Evolutionary conservation across 768 basidiomycete genomes (phyloP), one percentile per base, ranked within the genome.

Genomic region (Leccinum variicolor): DNA sequence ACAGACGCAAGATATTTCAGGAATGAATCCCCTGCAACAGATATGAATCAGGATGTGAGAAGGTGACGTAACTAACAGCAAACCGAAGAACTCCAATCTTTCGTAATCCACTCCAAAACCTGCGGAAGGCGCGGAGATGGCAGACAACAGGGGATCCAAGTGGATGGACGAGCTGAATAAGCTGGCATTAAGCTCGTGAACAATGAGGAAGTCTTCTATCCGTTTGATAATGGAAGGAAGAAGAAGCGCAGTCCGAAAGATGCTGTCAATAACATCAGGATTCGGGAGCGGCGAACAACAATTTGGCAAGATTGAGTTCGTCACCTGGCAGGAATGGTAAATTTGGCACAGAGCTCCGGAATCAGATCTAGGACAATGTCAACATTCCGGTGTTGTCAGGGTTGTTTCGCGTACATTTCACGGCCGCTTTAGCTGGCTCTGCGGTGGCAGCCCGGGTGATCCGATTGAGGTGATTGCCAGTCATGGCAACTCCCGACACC

Each of bases 71-170:
- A 56, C 26, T 45, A 41, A 59, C 60, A 45, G 54, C 76, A 57
- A 64, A 92, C 91, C 92, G 15, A 94, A 79, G 51, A 93, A 77
- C 69, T 94, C 93, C 48, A 93, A 74, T 34, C 92, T 84, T 73
- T 95, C 90, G 70, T 94, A 94, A 73, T 94, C 81, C 58, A 79
- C 79, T 62, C 89, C 90, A 49, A 82, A 77, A 29, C 82, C 81
- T 33, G 84, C 84, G 9, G 89, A 84, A 8, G 89, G 87, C 0
- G 90, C 76, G 59, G 84, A 85, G 41, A 92, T 75, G 10, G 93
- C 90, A 39, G 79, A 75, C 50, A 84, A 79, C 41, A 94, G 74
- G 23, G 83, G 75, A 28, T 79, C 72, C 64, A 89, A 87, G 15
- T 77, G 71, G 46, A 94, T 79, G n/a, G 76, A 70, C 67, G 84